Percentiles rank a stretch among this genome's conserved stretches.
phyloP scores from a whole-genome alignment of 352 stramenopile genomes.

The Achlya hypogyna region DNA sequence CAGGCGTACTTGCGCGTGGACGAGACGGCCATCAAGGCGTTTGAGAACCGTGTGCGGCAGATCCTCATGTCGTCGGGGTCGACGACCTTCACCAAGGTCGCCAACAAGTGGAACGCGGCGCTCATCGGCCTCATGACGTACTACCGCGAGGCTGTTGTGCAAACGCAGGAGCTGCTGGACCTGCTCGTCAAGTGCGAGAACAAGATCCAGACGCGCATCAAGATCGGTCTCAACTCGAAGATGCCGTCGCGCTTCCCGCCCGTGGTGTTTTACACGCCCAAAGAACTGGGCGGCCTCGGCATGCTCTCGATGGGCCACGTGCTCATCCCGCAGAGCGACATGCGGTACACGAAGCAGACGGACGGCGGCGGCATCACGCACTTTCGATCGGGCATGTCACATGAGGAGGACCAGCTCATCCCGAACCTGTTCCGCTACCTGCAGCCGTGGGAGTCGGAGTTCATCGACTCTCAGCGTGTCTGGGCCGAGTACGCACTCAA shows the following conservation, averaged over 20 bases:
- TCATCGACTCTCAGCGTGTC: conserved; percentile 98
- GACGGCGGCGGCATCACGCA: conserved; percentile 98
- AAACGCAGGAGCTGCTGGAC: conserved; percentile 99
- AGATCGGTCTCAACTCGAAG: conserved; percentile 99
- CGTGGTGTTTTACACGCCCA: conserved; percentile 99
- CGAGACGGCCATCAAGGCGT: conserved; percentile 91
- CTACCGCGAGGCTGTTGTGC: conserved; percentile 98
- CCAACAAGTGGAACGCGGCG: conserved; percentile 98
- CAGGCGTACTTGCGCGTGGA: conserved; percentile 96
- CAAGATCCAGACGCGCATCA: conserved; percentile 99
- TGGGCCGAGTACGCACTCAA: conserved; percentile 99
- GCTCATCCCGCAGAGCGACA: conserved; percentile 98
- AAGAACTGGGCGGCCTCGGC: conserved; percentile 97
- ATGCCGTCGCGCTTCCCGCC: conserved; percentile 99
- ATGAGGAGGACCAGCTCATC: conserved; percentile 99
- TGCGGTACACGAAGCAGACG: conserved; percentile 99
- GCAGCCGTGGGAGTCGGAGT: conserved; percentile 97
- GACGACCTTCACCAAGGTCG: conserved; percentile 99
- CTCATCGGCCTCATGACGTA: conserved; percentile 98
- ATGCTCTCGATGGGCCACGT: conserved; percentile 99
- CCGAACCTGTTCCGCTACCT: conserved; percentile 99
- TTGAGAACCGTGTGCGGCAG: conserved; percentile 99
- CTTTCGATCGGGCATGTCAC: conserved; percentile 95
- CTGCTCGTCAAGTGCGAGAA: conserved; percentile 99
- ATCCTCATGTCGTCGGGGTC: conserved; percentile 99